Percentiles rank a stretch among this genome's conserved stretches.
Conservation (phyloP, 805 yeast species). For the Tanozyma kutaoensis region DNA sequence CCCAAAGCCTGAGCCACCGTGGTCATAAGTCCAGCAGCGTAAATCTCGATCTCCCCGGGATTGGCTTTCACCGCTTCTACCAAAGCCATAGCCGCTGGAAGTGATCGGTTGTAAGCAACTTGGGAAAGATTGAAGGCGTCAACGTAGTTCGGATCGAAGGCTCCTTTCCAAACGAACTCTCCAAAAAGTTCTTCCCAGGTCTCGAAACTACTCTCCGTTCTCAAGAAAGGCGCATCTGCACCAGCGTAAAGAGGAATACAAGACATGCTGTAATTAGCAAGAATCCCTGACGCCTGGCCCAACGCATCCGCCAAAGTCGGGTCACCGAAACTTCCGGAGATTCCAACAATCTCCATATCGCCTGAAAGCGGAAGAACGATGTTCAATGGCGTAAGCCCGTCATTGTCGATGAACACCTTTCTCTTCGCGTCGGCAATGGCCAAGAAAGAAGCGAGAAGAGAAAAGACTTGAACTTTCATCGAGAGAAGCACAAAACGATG, state of each 20-base stretch:
- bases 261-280: conserved; percentile 17
- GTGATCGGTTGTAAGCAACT: conserved; percentile 12
- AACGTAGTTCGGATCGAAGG: conserved; percentile 15
- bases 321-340: conserved; percentile 25
- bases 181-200: conserved; percentile 24
- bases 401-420: conserved; percentile 29
- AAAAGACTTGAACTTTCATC: too few relatives aligned
- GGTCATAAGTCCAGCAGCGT: conserved; percentile 29
- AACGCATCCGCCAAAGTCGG: conserved; percentile 24
- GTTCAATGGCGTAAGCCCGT: conserved; percentile 24
- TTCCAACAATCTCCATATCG: conserved; percentile 26
- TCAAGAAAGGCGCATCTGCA: conserved; percentile 22
- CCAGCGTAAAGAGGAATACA: conserved; percentile 25
- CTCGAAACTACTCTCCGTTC: conserved; percentile 26
- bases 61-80: conserved; percentile 24
- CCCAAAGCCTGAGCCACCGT: conserved; percentile 31
- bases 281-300: conserved; percentile 16
- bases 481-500: too few relatives aligned
- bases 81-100: conserved; percentile 25
- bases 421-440: conserved; percentile 4
- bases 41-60: conserved; percentile 18
- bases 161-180: conserved; percentile 29
- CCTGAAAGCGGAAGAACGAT: conserved; percentile 22
- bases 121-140: conserved; percentile 19
- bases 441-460: too few relatives aligned